These are phyloP conservation scores for Aspergillus fischeri DNA, from an alignment of 2,329 filamentous ascomycete species.

Conservation along the genomic window DNA sequence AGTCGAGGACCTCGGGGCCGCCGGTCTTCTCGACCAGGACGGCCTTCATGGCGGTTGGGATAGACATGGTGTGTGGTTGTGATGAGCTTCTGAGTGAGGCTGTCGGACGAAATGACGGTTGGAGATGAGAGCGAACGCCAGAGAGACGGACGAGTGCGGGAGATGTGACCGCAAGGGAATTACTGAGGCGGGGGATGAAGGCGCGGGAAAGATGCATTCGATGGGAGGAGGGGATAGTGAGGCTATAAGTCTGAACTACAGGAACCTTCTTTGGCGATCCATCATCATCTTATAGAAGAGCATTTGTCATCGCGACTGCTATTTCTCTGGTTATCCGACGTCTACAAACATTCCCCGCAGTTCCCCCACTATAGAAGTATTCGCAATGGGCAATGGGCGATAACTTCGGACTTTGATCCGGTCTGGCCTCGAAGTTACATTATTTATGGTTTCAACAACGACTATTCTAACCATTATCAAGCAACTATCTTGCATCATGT, in stretches of 20 bases:
- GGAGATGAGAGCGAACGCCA: slow-evolving; percentile 10
- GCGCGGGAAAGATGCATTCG: slow-evolving; percentile 5
- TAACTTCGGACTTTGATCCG: neutral
- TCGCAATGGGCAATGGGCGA: no score
- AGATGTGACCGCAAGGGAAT: neutral
- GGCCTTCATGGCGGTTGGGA: slow-evolving; percentile 68
- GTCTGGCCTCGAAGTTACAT: neutral
- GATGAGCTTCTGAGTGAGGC: slow-evolving; percentile 6
- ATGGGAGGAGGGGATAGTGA: neutral
- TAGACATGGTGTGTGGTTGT: slow-evolving; percentile 39
- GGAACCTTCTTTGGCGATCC: neutral
- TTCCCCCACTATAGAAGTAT: neutral
- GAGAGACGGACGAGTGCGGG: slow-evolving; percentile 7
- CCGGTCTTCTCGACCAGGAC: slow-evolving; percentile 69
- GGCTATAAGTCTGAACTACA: neutral
- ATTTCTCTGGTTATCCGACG: neutral
- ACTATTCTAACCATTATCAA: neutral
- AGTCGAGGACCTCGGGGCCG: slow-evolving; percentile 66
- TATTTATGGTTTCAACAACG: neutral
- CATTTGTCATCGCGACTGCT: neutral
- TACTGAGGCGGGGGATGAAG: neutral
- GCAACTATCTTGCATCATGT: neutral
- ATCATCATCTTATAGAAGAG: neutral
- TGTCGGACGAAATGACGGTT: neutral
- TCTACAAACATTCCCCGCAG: neutral